A percentile compares a stretch with the other conserved stretches of the same genome.
phyloP scores from a whole-genome alignment of 1,284 basidiomycete species.

The Ganoderma sinense region DNA sequence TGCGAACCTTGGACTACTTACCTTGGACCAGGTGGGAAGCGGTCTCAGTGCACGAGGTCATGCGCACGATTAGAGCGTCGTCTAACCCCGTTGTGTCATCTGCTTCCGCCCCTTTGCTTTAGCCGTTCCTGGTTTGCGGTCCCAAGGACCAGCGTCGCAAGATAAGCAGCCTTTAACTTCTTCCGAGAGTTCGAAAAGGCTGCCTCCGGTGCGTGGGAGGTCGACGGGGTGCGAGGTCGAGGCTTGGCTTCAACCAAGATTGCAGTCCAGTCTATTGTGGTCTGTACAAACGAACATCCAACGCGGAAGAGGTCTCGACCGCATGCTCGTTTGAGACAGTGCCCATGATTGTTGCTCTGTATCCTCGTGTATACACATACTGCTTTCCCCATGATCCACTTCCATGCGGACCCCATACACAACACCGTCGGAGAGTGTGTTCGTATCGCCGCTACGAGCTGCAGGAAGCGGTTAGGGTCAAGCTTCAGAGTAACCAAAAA shows the following conservation, averaged over 20 bases:
- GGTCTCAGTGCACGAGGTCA: not conserved
- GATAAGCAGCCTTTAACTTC: not conserved
- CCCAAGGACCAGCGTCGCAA: not conserved
- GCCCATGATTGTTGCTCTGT: not conserved
- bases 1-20: not conserved
- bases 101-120: constrained; percentile 7
- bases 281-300: too few species aligned
- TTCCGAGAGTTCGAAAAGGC: not conserved
- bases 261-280: too few species aligned
- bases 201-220: not conserved
- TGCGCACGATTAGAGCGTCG: constrained; percentile 3
- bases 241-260: not conserved
- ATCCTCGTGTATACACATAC: not conserved
- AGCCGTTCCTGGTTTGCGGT: not conserved
- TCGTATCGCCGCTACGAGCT: not conserved
- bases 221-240: not conserved
- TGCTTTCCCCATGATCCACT: too few species aligned
- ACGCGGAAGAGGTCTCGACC: not conserved
- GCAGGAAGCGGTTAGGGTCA: not conserved
- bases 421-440: not conserved
- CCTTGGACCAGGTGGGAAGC: not conserved
- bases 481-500: not conserved
- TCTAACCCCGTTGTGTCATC: constrained; percentile 7
- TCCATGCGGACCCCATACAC: too few species aligned
- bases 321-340: not conserved